Conservation (phyloP, 768 basidiomycete genomes). For the Lactarius sanguifluus region DNA sequence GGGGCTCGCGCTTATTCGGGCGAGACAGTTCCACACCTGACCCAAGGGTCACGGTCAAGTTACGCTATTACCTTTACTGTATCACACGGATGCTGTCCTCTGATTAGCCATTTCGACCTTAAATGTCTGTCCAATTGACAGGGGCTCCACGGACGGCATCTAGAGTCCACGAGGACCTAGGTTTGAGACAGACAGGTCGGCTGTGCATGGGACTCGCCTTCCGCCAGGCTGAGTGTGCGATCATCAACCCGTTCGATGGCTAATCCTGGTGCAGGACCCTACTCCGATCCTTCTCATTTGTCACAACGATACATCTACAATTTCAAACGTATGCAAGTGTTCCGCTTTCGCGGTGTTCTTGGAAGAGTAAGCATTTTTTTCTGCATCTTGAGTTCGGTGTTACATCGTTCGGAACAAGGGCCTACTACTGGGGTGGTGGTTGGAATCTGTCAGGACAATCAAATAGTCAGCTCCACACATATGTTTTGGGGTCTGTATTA, state of each 20-base stretch:
- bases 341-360: conserved; percentile 6
- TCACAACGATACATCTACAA: conserved; percentile 26
- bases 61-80: conserved; percentile 17
- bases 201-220: conserved; percentile 14
- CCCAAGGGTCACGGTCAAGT: conserved; percentile 11
- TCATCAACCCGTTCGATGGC: conserved; percentile 2
- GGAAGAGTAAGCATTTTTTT: neutral
- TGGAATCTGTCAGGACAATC: conserved; percentile 42
- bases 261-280: neutral
- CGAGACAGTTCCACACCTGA: conserved; percentile 12
- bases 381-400: conserved; percentile 11
- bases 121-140: conserved; percentile 25
- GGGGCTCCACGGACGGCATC: conserved; percentile 12
- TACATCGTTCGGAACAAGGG: conserved; percentile 12
- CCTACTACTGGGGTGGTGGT: conserved; percentile 45
- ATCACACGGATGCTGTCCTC: conserved; percentile 2
- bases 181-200: conserved; percentile 1
- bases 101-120: conserved; percentile 25
- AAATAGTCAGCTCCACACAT: neutral
- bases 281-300: conserved; percentile 3
- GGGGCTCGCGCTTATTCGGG: conserved; percentile 10
- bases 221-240: neutral
- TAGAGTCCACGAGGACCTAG: conserved; percentile 17
- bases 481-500: conserved; percentile 41
- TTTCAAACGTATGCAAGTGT: conserved; percentile 3